Evolutionary conservation across 768 basidiomycete species (phyloP).

Genomic region (Mrakia frigida): DNA sequence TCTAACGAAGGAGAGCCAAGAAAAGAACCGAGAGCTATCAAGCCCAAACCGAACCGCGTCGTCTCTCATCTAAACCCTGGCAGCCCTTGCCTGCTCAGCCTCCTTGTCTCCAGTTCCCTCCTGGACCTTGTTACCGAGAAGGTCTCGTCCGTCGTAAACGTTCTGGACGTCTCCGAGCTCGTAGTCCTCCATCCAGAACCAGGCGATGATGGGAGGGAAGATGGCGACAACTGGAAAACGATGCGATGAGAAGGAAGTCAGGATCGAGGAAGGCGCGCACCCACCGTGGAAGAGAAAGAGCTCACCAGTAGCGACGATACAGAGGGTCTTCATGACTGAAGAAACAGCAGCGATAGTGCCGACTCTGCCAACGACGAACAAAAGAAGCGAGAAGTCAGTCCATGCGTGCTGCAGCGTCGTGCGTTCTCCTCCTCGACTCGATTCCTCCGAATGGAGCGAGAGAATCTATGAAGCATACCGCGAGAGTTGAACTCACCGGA

Average conservation of each 20-base stretch:
- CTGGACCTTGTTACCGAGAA: conserved; percentile 34
- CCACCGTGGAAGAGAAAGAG: not conserved
- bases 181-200: conserved; percentile 62
- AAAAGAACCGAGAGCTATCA: no score
- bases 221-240: conserved; percentile 48
- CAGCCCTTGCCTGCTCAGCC: not conserved
- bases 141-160: conserved; percentile 53
- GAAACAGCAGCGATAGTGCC: conserved; percentile 55
- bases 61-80: no score
- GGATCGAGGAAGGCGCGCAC: not conserved
- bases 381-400: not conserved
- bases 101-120: not conserved
- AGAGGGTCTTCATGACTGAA: conserved; percentile 48
- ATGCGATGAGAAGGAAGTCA: not conserved
- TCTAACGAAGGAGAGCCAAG: no score
- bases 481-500: conserved; percentile 47
- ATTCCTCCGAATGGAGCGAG: no score
- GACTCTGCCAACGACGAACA: not conserved
- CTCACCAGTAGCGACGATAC: conserved; percentile 43
- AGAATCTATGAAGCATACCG: no score
- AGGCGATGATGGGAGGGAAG: conserved; percentile 56
- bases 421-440: no score
- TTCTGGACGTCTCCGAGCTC: conserved; percentile 67
- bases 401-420: no score
- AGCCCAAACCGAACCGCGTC: no score